Conservation (phyloP, 768 basidiomycete genomes). For the Austroboletus eburneus region DNA sequence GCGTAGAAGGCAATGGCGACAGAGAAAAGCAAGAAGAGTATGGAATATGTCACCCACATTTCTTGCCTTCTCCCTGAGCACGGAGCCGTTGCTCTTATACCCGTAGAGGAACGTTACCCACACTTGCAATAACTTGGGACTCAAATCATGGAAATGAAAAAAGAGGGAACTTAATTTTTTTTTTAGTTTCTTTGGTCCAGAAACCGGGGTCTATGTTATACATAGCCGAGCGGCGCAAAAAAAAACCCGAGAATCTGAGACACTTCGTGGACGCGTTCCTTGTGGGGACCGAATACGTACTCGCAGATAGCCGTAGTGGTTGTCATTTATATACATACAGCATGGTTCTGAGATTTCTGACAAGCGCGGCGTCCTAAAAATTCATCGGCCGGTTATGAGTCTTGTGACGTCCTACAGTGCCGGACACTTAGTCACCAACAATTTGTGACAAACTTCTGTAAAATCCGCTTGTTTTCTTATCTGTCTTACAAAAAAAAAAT, state of each 20-base stretch:
- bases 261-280: neutral
- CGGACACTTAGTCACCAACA: no score
- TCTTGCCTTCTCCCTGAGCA: neutral
- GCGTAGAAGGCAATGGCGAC: slow-evolving; percentile 8
- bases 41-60: slow-evolving; percentile 7
- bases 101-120: neutral
- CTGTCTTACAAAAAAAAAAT: no score
- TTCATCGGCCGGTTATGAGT: slow-evolving; percentile 7
- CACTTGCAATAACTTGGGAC: slow-evolving; percentile 5
- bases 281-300: neutral
- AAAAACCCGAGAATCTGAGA: neutral
- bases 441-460: no score
- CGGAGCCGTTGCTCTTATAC: slow-evolving; percentile 11
- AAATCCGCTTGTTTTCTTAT: no score
- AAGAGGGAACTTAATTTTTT: slow-evolving; percentile 5
- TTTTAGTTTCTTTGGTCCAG: no score
- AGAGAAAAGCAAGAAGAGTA: slow-evolving; percentile 5
- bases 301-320: slow-evolving; percentile 1
- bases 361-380: neutral
- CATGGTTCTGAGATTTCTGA: neutral
- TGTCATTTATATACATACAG: slow-evolving; percentile 1
- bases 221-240: neutral
- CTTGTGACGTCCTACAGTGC: no score
- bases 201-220: neutral
- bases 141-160: slow-evolving; percentile 12